Conservation (phyloP, 1,139 yeast genomes). For the Kluyveromyces sp. region DNA sequence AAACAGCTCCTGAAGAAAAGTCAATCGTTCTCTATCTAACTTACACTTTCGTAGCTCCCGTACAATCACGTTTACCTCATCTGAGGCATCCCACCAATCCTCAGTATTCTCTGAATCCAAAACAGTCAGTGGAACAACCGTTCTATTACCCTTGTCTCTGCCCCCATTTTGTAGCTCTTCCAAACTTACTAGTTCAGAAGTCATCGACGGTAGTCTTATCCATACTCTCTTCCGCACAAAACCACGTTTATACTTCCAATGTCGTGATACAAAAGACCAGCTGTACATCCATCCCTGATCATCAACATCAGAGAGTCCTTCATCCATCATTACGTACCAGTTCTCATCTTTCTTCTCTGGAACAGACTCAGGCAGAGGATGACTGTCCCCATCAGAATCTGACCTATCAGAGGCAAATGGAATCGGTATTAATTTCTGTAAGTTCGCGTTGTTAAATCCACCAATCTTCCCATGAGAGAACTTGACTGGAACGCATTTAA, state of each 20-base stretch:
- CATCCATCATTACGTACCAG: constrained; percentile 58
- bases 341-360: constrained; percentile 35
- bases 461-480: constrained; percentile 4
- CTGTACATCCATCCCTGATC: constrained; percentile 71
- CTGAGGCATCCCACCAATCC: not conserved
- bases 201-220: constrained; percentile 37
- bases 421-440: constrained; percentile 6
- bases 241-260: constrained; percentile 57
- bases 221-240: constrained; percentile 56
- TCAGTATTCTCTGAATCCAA: not conserved
- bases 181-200: constrained; percentile 1
- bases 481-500: constrained; percentile 13
- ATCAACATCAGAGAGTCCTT: constrained; percentile 47
- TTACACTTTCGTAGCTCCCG: not conserved
- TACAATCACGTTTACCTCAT: not conserved
- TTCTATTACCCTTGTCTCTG: not conserved
- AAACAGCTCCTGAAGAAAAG: constrained; percentile 9
- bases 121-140: constrained; percentile 1
- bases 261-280: constrained; percentile 39
- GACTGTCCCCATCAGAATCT: constrained; percentile 4
- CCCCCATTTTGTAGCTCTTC: not conserved
- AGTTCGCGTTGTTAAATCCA: not conserved
- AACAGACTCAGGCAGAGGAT: constrained; percentile 1
- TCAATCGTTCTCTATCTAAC: constrained; percentile 16
- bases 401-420: not conserved